Percentiles rank a stretch among this genome's conserved stretches.
These are phyloP conservation scores for Cynanchum wilfordii DNA, from an alignment of 257 asterid species.

Conservation along the genomic window DNA sequence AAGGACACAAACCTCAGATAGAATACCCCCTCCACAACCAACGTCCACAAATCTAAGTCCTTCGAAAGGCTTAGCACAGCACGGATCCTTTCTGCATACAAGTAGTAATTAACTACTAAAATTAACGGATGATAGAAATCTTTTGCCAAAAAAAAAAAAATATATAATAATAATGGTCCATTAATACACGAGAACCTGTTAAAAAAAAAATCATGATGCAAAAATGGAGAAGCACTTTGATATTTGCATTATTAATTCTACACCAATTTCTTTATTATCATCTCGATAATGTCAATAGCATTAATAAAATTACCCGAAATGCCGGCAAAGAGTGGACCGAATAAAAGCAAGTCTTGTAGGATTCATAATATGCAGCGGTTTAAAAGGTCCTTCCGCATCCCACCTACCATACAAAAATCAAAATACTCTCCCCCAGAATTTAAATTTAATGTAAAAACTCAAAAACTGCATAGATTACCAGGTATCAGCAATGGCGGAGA, in stretches of 20 bases:
- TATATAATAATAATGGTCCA: not conserved
- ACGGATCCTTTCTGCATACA: constrained; percentile 67
- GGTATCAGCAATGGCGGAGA: constrained; percentile 64
- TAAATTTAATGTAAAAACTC: not conserved
- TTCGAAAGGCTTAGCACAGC: constrained; percentile 66
- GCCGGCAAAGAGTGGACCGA: constrained; percentile 87
- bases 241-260: not conserved
- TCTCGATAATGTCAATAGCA: not conserved
- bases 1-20: constrained; percentile 68
- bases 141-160: not conserved
- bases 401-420: constrained; percentile 47
- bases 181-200: not conserved
- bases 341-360: constrained; percentile 96
- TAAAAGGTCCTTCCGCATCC: constrained; percentile 96
- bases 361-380: constrained; percentile 82
- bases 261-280: not conserved
- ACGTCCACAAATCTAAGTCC: constrained; percentile 80
- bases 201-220: not conserved
- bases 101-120: constrained; percentile 23
- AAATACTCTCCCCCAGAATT: not conserved
- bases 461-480: constrained; percentile 36
- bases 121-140: not conserved
- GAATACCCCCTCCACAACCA: constrained; percentile 96
- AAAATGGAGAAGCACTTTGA: not conserved
- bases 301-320: constrained; percentile 62